phyloP scores from a whole-genome alignment of 768 basidiomycete genomes.

The Mycena sanguinolenta region DNA sequence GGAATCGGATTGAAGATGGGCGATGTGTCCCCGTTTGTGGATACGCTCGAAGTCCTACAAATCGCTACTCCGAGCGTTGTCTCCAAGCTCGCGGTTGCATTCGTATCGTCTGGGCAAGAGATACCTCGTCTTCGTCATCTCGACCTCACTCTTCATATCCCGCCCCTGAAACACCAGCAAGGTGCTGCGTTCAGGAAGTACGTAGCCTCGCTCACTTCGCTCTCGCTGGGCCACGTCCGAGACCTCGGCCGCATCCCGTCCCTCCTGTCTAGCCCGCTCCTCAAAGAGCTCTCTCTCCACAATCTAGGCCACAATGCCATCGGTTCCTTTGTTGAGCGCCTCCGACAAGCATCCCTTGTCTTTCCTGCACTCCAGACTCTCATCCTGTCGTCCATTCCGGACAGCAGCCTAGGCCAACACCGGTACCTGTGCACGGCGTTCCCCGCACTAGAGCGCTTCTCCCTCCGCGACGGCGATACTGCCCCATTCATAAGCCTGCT shows the following conservation, averaged over 20 bases:
- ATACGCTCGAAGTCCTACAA: slow-evolving; percentile 8
- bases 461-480: not conserved
- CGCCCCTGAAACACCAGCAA: not conserved
- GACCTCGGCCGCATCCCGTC: slow-evolving; percentile 13
- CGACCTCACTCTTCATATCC: slow-evolving; percentile 5
- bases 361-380: slow-evolving; percentile 1
- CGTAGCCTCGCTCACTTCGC: slow-evolving; percentile 13
- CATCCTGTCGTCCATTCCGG: slow-evolving; percentile 5
- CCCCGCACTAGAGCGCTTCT: slow-evolving; percentile 7
- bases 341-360: slow-evolving; percentile 1
- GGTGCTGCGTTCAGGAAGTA: slow-evolving; percentile 9
- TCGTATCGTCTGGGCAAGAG: slow-evolving; percentile 4
- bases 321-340: slow-evolving; percentile 5
- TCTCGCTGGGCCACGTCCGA: slow-evolving; percentile 7
- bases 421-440: slow-evolving; percentile 7
- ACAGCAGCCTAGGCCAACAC: not conserved
- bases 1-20: slow-evolving; percentile 10
- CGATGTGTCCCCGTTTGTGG: slow-evolving; percentile 5
- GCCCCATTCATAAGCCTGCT: slow-evolving; percentile 6
- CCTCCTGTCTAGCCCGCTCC: slow-evolving; percentile 8
- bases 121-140: slow-evolving; percentile 12
- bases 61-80: slow-evolving; percentile 8
- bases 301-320: not conserved
- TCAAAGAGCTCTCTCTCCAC: slow-evolving; percentile 5
- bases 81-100: slow-evolving; percentile 4